Evolutionary conservation across 768 basidiomycete genomes (phyloP).

Genomic region (Krasilnikovozyma curviuscula): DNA sequence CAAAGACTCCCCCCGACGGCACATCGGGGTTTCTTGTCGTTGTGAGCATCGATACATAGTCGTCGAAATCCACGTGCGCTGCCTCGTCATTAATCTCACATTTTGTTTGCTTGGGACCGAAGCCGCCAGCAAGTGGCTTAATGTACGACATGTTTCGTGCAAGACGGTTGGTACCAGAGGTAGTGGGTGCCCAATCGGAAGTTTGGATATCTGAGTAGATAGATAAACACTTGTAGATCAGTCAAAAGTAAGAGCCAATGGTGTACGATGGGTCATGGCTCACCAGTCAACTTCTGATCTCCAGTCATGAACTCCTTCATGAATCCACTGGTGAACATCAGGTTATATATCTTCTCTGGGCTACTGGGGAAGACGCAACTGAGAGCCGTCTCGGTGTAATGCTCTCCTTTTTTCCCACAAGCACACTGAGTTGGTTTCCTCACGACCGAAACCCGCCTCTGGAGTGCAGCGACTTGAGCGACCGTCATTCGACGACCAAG

Average conservation of each 20-base stretch:
- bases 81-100: constrained; percentile 86
- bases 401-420: constrained; percentile 50
- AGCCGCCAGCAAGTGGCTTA: constrained; percentile 66
- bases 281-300: constrained; percentile 76
- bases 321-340: constrained; percentile 91
- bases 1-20: constrained; percentile 78
- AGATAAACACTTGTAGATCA: neutral
- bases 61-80: constrained; percentile 58
- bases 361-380: constrained; percentile 67
- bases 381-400: constrained; percentile 54
- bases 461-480: neutral
- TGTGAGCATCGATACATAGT: constrained; percentile 62
- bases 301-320: constrained; percentile 79
- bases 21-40: constrained; percentile 88
- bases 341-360: constrained; percentile 83
- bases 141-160: constrained; percentile 87
- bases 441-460: neutral
- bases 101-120: constrained; percentile 87
- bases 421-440: constrained; percentile 33
- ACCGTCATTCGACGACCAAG: neutral
- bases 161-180: constrained; percentile 43
- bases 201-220: constrained; percentile 62
- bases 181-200: constrained; percentile 71
- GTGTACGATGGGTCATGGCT: constrained; percentile 19
- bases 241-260: neutral